Evolutionary conservation across 2,329 filamentous ascomycete species (phyloP).

Genomic region (Diaporthe destruens): DNA sequence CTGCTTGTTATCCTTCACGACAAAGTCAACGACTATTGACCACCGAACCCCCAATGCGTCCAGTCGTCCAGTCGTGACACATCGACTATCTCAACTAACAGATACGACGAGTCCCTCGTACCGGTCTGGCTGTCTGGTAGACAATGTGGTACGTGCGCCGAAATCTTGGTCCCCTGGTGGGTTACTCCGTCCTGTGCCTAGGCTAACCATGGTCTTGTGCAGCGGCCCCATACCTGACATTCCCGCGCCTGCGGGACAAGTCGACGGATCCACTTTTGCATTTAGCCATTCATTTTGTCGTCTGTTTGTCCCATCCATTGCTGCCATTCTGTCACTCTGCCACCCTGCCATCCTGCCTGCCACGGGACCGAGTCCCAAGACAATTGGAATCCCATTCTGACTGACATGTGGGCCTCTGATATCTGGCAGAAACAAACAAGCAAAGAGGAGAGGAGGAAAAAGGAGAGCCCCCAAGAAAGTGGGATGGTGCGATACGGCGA

Average conservation of each 20-base stretch:
- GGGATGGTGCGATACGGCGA: slow-evolving; percentile 18
- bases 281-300: slow-evolving; percentile 17
- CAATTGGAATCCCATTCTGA: not conserved
- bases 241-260: slow-evolving; percentile 35
- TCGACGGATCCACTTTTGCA: slow-evolving; percentile 29
- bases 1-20: not conserved
- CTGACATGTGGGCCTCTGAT: slow-evolving; percentile 16
- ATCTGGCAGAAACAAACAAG: slow-evolving; percentile 10
- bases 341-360: not conserved
- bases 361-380: not conserved
- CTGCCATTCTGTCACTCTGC: not conserved
- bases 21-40: not conserved
- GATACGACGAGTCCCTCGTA: not conserved
- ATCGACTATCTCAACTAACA: not conserved
- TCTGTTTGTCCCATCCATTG: not conserved
- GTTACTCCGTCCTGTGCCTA: slow-evolving; percentile 10
- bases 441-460: not conserved
- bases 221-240: slow-evolving; percentile 36
- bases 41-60: not conserved
- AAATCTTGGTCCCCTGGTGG: slow-evolving; percentile 4
- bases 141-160: slow-evolving; percentile 6
- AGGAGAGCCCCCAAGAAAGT: not conserved
- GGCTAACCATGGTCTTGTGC: slow-evolving; percentile 18
- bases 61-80: not conserved
- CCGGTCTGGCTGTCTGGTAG: not conserved